Percentiles rank a stretch among this genome's conserved stretches.
Conservation (phyloP, 495 filamentous ascomycete genomes). For the Pyrenula aspistea region DNA sequence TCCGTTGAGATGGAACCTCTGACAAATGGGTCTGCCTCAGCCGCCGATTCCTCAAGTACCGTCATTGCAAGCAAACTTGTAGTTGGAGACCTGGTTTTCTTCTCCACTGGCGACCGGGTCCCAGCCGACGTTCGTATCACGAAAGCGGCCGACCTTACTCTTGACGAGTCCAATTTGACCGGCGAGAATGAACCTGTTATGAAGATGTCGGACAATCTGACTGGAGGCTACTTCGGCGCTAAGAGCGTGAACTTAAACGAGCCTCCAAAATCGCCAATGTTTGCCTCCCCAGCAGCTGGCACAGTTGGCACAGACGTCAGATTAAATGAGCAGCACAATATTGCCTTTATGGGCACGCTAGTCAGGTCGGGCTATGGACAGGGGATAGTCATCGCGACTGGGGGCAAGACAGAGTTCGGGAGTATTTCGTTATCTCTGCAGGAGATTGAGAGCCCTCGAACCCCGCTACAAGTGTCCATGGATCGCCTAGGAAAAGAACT, state of each 20-base stretch:
- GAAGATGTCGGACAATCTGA: slow-evolving; percentile 57
- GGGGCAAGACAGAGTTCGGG: slow-evolving; percentile 89
- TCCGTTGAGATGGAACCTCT: slow-evolving; percentile 16
- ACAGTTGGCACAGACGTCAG: slow-evolving; percentile 53
- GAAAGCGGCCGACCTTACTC: slow-evolving; percentile 70
- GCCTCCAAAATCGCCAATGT: slow-evolving; percentile 43
- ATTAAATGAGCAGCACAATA: slow-evolving; percentile 61
- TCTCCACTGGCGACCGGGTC: slow-evolving; percentile 91
- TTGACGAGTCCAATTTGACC: slow-evolving; percentile 95
- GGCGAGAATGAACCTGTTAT: slow-evolving; percentile 89
- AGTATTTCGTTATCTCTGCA: slow-evolving; percentile 85
- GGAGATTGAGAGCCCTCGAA: slow-evolving; percentile 88
- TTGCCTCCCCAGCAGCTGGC: slow-evolving; percentile 47
- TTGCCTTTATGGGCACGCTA: slow-evolving; percentile 96
- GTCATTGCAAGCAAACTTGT: slow-evolving; percentile 81
- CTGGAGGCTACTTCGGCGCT: slow-evolving; percentile 9
- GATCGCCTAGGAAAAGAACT: slow-evolving; percentile 87
- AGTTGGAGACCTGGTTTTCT: slow-evolving; percentile 81
- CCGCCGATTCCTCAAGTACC: slow-evolving; percentile 63
- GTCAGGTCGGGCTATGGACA: slow-evolving; percentile 94
- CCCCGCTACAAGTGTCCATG: slow-evolving; percentile 93
- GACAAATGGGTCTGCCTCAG: slow-evolving; percentile 23
- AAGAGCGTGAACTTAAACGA: slow-evolving; percentile 16
- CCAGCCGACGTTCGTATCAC: slow-evolving; percentile 95
- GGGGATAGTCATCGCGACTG: slow-evolving; percentile 90